Conservation (phyloP, 768 basidiomycete species). For the Lentinula boryana region DNA sequence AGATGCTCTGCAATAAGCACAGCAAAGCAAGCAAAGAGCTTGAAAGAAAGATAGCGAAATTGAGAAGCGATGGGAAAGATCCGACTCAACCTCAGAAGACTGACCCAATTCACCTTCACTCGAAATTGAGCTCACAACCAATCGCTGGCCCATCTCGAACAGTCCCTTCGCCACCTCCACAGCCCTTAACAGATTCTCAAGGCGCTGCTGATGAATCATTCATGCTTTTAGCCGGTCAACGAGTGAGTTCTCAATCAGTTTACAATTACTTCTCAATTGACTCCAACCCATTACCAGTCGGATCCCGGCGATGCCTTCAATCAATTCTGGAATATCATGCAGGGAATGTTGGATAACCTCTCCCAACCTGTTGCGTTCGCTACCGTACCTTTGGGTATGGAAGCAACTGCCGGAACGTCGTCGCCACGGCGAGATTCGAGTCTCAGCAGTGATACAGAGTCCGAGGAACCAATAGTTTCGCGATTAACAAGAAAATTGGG, state of each 20-base stretch:
- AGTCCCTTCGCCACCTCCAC: slow-evolving; percentile 41
- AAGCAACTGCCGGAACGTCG: slow-evolving; percentile 21
- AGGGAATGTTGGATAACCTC: slow-evolving; percentile 82
- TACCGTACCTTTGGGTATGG: slow-evolving; percentile 62
- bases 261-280: slow-evolving; percentile 4
- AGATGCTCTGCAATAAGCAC: slow-evolving; percentile 73
- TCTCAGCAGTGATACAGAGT: slow-evolving; percentile 61
- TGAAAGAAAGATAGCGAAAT: slow-evolving; percentile 62
- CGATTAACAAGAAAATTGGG: slow-evolving; percentile 49
- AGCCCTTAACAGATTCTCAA: slow-evolving; percentile 44
- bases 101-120: slow-evolving; percentile 15
- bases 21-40: slow-evolving; percentile 65
- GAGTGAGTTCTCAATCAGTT: slow-evolving; percentile 34
- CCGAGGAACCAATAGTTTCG: slow-evolving; percentile 57
- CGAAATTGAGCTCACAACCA: slow-evolving; percentile 16
- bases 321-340: slow-evolving; percentile 85
- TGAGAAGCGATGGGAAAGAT: slow-evolving; percentile 73
- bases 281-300: slow-evolving; percentile 33
- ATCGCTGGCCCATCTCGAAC: slow-evolving; percentile 26
- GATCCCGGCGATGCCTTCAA: slow-evolving; percentile 86
- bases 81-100: slow-evolving; percentile 65
- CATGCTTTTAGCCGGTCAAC: slow-evolving; percentile 76
- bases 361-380: slow-evolving; percentile 82
- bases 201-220: slow-evolving; percentile 82
- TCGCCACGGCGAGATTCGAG: slow-evolving; percentile 23